Evolutionary conservation across 805 yeast species (phyloP), one percentile per base, ranked within the genome.

Genomic region (Candida broadrunensis): DNA sequence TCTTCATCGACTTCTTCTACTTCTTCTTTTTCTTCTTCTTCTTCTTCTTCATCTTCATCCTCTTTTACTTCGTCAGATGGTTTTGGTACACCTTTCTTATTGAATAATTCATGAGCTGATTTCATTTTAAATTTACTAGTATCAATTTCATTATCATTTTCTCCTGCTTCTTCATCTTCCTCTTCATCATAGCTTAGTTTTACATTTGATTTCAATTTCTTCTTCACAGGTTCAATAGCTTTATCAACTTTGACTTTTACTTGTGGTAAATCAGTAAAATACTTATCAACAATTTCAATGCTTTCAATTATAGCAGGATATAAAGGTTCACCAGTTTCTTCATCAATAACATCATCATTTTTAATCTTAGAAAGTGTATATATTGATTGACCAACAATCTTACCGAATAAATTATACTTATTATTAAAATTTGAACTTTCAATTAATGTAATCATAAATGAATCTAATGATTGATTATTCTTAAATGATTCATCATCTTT

Each of bases 371-470:
- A 54, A 9, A 79, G 73, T 20, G 67, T 75, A 60, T 70, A 83
- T 4, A 78, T 67, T 0, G 82, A 66, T 23, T 76, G 77, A 6
- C 78, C 85, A 2, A 72, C 72, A 11, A 82, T 63, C 44, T 76
- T 73, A 2, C 89, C 90, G 51, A 83, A 70, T 17, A 78, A 46
- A 14, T 80, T 70, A 46, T 48, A 47, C n/a, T 39, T 64, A 26
- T 67, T 60, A 46, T 70, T 66, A 39, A 72, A 61, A 30, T 70
- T 72, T 5, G 77, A 74, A 18, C 24, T 25, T 14, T 23, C 20
- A 5, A 14, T 14, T 8, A 33, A 9, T 12, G 39, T 41, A 15
- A 58, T 53, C 38, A 61, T 56, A 41, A 65, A 63, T 11, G 60
- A 54, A 36, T 59, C 65, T 9, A 58, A 57, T 13, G 56, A 48